These are phyloP conservation scores for Colletotrichum sp. DNA, from an alignment of 2,329 filamentous ascomycete genomes.

Conservation along the genomic window DNA sequence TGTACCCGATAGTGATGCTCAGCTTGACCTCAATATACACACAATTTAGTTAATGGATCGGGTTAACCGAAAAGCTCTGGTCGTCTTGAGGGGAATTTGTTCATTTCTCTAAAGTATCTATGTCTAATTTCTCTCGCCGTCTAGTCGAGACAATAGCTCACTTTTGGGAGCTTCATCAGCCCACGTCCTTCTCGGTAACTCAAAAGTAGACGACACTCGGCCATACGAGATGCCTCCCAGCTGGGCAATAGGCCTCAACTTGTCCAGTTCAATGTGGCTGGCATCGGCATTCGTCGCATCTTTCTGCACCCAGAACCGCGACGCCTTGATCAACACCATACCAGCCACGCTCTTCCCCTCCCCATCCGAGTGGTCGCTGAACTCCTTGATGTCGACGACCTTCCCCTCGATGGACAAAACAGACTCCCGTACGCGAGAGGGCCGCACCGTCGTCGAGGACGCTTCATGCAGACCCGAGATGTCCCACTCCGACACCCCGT, in stretches of 20 bases:
- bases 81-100: not conserved
- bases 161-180: conserved; percentile 24
- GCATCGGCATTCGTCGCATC: conserved; percentile 82
- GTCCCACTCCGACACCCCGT: conserved; percentile 79
- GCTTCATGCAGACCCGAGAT: conserved; percentile 60
- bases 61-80: not conserved
- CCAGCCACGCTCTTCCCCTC: conserved; percentile 78
- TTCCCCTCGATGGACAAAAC: conserved; percentile 83
- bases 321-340: conserved; percentile 80
- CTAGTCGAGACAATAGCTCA: not conserved
- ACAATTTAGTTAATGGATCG: not conserved
- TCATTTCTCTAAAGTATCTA: not conserved
- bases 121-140: not conserved
- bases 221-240: conserved; percentile 88
- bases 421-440: conserved; percentile 79
- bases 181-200: conserved; percentile 57
- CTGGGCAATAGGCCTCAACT: conserved; percentile 77
- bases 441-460: conserved; percentile 58
- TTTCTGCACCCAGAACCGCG: conserved; percentile 86
- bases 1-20: not conserved
- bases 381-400: conserved; percentile 76
- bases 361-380: conserved; percentile 71
- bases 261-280: conserved; percentile 69
- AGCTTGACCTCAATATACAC: not conserved
- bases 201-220: conserved; percentile 70